phyloP scores from a whole-genome alignment of 352 stramenopile species.

The Globisporangium abappressorium region DNA sequence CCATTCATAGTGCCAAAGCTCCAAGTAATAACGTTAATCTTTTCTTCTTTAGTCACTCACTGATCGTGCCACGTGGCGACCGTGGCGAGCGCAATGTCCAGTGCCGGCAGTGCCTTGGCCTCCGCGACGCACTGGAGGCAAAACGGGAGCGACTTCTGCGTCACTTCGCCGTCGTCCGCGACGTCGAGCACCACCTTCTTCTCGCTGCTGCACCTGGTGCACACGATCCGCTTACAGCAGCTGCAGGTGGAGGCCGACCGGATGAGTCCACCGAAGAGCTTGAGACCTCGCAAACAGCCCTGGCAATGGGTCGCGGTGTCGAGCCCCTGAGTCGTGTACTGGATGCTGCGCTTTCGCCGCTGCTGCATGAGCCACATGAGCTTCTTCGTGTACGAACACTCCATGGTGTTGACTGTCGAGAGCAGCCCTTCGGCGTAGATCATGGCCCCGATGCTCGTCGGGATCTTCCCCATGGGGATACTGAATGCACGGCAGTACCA shows the following conservation, averaged over 20 bases:
- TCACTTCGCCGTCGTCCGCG: conserved; percentile 27
- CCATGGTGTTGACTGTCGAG: background rate
- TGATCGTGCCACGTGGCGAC: too few species aligned
- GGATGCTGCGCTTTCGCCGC: background rate
- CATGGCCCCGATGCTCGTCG: background rate
- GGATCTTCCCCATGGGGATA: background rate
- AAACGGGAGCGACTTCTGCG: conserved; percentile 50
- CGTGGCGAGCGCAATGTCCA: too few species aligned
- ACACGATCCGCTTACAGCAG: too few species aligned
- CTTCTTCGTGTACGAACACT: conserved; percentile 12
- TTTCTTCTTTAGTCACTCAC: too few species aligned
- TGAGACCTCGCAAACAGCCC: background rate
- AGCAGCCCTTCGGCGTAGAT: conserved; percentile 4
- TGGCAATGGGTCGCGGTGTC: background rate
- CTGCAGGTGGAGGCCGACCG: too few species aligned
- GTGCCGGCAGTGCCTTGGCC: conserved; percentile 10
- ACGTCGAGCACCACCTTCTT: conserved; percentile 24
- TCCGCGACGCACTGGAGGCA: conserved; percentile 57
- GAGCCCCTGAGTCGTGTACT: background rate
- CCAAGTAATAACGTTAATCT: too few species aligned
- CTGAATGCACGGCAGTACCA: background rate
- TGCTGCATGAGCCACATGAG: conserved; percentile 5
- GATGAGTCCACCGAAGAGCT: background rate
- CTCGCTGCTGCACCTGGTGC: too few species aligned
- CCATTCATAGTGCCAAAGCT: too few species aligned